A percentile compares a stretch with the other conserved stretches of the same genome.
phyloP scores from a whole-genome alignment of 345 rosid genomes.

The Kernera saxatilis region DNA sequence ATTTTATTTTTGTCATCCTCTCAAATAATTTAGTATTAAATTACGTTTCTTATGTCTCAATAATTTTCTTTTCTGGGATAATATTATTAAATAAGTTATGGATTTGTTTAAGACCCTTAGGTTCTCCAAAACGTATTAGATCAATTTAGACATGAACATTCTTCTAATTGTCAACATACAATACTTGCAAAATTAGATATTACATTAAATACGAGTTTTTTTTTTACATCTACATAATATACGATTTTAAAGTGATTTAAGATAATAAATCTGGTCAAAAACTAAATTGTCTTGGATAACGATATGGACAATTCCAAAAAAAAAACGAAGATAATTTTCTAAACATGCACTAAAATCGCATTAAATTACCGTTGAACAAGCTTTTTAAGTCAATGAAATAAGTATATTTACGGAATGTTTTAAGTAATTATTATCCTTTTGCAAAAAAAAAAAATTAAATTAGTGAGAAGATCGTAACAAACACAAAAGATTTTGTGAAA shows the following conservation, averaged over 20 bases:
- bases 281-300: background rate
- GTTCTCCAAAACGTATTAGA: background rate
- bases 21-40: no score
- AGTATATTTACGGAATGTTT: no score
- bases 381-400: background rate
- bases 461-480: conserved; percentile 14
- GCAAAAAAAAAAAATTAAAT: background rate
- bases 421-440: background rate
- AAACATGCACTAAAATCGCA: background rate
- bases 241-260: background rate
- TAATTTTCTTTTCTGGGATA: no score
- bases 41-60: no score
- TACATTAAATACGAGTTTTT: background rate
- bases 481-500: background rate
- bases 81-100: no score
- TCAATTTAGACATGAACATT: background rate
- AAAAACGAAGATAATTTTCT: background rate
- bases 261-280: conserved; percentile 1
- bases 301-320: background rate
- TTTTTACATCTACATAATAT: no score
- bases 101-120: background rate
- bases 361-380: conserved; percentile 3
- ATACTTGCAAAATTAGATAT: background rate
- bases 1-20: no score
- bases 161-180: background rate